Base-by-base conservation (phyloP, 202 grass and related monocot species). In the Eragrostis tef region DNA sequence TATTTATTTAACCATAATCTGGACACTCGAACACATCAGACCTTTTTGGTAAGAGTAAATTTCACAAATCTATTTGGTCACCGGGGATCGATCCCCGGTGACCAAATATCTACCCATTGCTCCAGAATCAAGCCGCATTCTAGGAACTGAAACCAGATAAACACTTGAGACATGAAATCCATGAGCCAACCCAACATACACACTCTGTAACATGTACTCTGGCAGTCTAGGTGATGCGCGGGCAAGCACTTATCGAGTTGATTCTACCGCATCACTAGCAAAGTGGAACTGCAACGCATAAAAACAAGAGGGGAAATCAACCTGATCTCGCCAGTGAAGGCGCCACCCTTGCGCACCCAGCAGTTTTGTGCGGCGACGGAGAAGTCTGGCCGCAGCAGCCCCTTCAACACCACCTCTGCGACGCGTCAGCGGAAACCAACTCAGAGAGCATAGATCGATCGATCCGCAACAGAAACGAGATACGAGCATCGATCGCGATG, bases 291-390 rank as follows among this genome's bases (percentile, higher is more conserved):
- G 58, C 19, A 21, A 41, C 12, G 27, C 64, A 71, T 62, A 19
- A 11, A 49, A 67, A 64, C 24, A 65, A 56, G 68, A 26, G 69
- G 64, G 41, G 24, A 22, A 72, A 12, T 47, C 8, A 29, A 77
- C 93, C 91, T 97, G 82, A 93, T 91, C 88, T 97, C 91, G 59
- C 94, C 88, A 15, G 94, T 97, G 89, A 93, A 97, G n/a, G 91
- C 88, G 75, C 91, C 94, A 54, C 91, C 91, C 84, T 83, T 97
- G 85, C 93, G 86, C 70, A 93, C 94, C 94, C 90, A 97, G 56
- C 88, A 93, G 80, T 97, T 97, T 77, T 97, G 94, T 27, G 88
- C 88, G 11, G 94, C 91, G 81, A 93, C 66, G 47, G 79, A 71
- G 82, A 97, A 97, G 78, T 97, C 94, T 22, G 70, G 89, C 15